Evolutionary conservation across 352 stramenopile species (phyloP), one percentile per base, ranked within the genome.

Genomic region (Pythium grandisporangium): DNA sequence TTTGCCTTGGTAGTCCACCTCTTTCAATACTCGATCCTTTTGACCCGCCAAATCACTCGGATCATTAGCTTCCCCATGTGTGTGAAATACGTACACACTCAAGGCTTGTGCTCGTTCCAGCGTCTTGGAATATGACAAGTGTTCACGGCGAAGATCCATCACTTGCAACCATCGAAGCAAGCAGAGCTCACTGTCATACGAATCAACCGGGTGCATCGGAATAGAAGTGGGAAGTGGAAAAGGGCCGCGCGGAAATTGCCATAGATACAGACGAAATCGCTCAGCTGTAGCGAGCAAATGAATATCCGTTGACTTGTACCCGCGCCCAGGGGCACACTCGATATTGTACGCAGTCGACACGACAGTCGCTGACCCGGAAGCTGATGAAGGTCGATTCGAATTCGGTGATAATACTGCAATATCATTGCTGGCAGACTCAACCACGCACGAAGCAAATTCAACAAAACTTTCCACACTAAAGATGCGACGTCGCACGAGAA

Each of bases 291-390:
- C 76, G 8, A 93, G 55, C 29, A 83, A 43, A 13, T 71, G 55
- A 11, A 93, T 84, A 24, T 91, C 77, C 27, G 48, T 83, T 6
- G 77, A 80, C 42, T 93, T 91, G 61, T 89, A 93, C 23, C 80
- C 80, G 30, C 75, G 73, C n/a, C 75, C 75, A 20, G 78, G 78
- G 0, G 63, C 79, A 26, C 73, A 93, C 46, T 93, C 80, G 34
- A 93, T 90, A 30, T 93, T 89, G 61, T 88, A 93, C 4, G 72
- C 76, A 7, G 73, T 88, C 27, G 74, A 72, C 23, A 88, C 72
- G 5, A 90, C 56, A 3, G 52, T 69, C 5, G 68, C 63, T 24
- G 41, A 51, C 30, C 44, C 32, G n/a, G 35, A 10, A 24, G 29
- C 14, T 3, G 45, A 13, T 10, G 30, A 26, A 22, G 40, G 41